phyloP scores from a whole-genome alignment of 225 moss, liverwort and hornwort species.

The Polytrichum commune region DNA sequence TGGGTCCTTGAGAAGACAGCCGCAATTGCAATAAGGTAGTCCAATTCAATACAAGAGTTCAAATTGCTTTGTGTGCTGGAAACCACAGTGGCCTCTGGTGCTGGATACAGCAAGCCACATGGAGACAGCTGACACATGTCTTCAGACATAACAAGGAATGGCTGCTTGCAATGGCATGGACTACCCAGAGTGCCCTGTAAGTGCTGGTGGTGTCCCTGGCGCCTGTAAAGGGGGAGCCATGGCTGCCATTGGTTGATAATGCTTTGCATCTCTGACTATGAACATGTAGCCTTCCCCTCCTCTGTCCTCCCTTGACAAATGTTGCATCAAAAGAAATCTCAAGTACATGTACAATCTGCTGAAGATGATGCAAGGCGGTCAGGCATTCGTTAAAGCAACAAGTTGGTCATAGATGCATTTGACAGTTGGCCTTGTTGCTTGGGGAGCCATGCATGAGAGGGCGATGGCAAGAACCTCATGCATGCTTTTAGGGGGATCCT shows the following conservation, averaged over 20 bases:
- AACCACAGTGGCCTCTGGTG: too few species aligned
- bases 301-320: not conserved
- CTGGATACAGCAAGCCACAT: too few species aligned
- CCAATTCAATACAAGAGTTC: too few species aligned
- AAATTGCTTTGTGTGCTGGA: too few species aligned
- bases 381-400: constrained; percentile 34
- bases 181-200: too few species aligned
- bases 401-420: constrained; percentile 66
- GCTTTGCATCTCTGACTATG: not conserved
- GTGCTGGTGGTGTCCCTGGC: too few species aligned
- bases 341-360: constrained; percentile 1
- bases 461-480: constrained; percentile 63
- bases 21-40: too few species aligned
- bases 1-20: too few species aligned
- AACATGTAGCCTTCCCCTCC: not conserved
- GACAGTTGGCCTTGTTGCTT: constrained; percentile 60
- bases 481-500: constrained; percentile 69
- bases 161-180: too few species aligned
- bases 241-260: not conserved
- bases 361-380: constrained; percentile 17
- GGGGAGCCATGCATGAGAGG: constrained; percentile 68
- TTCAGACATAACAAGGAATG: too few species aligned
- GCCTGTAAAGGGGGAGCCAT: too few species aligned
- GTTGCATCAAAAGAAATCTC: not conserved
- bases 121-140: too few species aligned